Percentiles rank a stretch among this genome's conserved stretches.
Evolutionary conservation across 345 rosid genomes (phyloP).

Genomic region (Erucastrum elatum): DNA sequence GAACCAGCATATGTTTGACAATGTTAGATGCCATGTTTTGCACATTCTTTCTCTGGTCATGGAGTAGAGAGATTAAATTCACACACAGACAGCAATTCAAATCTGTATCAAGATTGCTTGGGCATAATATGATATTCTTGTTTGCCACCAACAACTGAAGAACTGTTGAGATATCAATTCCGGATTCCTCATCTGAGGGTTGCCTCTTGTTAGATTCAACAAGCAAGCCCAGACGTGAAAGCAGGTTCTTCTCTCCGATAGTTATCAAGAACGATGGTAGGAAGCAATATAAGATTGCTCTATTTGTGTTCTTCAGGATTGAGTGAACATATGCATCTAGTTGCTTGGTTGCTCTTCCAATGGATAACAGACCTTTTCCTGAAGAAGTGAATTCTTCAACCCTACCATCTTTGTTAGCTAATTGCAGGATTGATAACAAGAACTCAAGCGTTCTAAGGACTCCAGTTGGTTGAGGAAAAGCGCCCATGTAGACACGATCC

Average conservation of each 20-base stretch:
- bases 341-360: conserved; percentile 77
- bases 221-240: conserved; percentile 71
- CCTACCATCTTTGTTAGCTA: conserved; percentile 96
- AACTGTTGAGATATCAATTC: conserved; percentile 76
- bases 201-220: conserved; percentile 64
- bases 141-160: conserved; percentile 91
- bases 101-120: conserved; percentile 92
- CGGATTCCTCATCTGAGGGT: conserved; percentile 60
- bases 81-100: conserved; percentile 90
- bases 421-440: conserved; percentile 88
- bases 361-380: conserved; percentile 87
- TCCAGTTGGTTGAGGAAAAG: conserved; percentile 81
- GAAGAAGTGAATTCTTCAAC: conserved; percentile 87
- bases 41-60: conserved; percentile 75
- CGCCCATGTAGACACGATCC: conserved; percentile 96
- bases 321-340: conserved; percentile 92
- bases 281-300: conserved; percentile 77
- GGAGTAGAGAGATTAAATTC: conserved; percentile 78
- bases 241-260: conserved; percentile 84
- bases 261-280: conserved; percentile 83
- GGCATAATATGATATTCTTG: conserved; percentile 86
- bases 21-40: conserved; percentile 82
- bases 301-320: conserved; percentile 83
- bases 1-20: conserved; percentile 77
- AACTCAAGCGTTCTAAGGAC: conserved; percentile 85